Conservation (phyloP, 1,284 basidiomycete genomes). For the Malassezia globosa region DNA sequence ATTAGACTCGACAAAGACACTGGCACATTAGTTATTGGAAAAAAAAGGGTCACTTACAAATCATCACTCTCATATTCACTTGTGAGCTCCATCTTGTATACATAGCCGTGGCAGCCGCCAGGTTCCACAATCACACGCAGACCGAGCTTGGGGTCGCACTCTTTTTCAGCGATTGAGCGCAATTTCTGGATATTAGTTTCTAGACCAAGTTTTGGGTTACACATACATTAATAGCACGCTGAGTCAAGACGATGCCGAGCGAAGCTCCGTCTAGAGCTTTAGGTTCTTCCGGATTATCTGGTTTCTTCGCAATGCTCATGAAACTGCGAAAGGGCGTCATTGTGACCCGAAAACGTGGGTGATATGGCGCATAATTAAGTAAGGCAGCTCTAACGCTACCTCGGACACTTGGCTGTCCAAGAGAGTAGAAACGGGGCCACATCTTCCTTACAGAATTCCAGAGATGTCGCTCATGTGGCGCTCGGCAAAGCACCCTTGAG, state of each 20-base stretch:
- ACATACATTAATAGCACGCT: conserved; percentile 29
- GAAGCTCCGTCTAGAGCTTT: conserved; percentile 26
- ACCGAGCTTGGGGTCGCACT: conserved; percentile 56
- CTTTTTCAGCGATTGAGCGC: conserved; percentile 47
- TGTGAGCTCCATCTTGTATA: conserved; percentile 74
- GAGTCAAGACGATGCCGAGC: conserved; percentile 30
- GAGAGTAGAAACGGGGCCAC: no score
- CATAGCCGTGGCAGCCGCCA: conserved; percentile 84
- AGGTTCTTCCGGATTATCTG: conserved; percentile 35
- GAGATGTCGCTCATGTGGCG: no score
- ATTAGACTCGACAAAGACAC: conserved; percentile 54
- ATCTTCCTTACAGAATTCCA: no score
- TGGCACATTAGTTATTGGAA: conserved; percentile 16
- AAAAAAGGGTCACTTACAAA: conserved; percentile 64
- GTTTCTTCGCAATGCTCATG: conserved; percentile 14
- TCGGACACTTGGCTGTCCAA: no score
- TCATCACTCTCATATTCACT: conserved; percentile 53
- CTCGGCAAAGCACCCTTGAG: no score
- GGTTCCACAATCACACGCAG: conserved; percentile 70
- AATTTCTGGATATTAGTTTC: conserved; percentile 21
- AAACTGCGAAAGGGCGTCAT: neutral
- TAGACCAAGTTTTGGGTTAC: neutral
- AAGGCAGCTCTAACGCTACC: no score
- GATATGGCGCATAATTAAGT: no score
- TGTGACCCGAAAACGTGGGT: no score